Percentiles rank a stretch among this genome's conserved stretches.
Conservation (phyloP, 2,329 filamentous ascomycete species). For the Penicillium sp. region DNA sequence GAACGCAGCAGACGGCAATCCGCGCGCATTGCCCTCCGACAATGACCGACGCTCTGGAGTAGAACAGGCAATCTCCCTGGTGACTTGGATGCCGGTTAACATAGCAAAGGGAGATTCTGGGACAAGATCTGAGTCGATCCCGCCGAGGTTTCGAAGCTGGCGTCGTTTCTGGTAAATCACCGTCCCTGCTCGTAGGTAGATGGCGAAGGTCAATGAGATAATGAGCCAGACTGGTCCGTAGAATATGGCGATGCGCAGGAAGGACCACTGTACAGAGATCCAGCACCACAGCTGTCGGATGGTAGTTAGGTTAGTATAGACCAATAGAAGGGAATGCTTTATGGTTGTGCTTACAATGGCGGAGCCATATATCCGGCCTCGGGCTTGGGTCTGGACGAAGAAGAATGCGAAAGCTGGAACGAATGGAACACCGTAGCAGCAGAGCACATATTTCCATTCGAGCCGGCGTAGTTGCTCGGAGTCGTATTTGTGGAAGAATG, state of each 20-base stretch:
- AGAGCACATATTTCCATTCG: slow-evolving; percentile 60
- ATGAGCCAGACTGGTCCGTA: slow-evolving; percentile 48
- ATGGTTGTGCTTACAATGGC: slow-evolving; percentile 46
- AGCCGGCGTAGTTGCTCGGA: slow-evolving; percentile 55
- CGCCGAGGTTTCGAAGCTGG: slow-evolving; percentile 50
- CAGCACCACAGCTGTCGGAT: slow-evolving; percentile 69
- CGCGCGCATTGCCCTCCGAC: slow-evolving; percentile 2
- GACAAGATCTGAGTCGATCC: slow-evolving; percentile 39
- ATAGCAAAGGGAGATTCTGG: slow-evolving; percentile 38
- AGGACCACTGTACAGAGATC: slow-evolving; percentile 59
- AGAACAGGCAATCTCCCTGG: slow-evolving; percentile 40
- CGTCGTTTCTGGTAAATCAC: slow-evolving; percentile 48
- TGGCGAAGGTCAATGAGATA: slow-evolving; percentile 33
- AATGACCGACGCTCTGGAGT: slow-evolving; percentile 6
- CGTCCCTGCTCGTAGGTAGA: slow-evolving; percentile 35
- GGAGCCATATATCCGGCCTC: slow-evolving; percentile 60
- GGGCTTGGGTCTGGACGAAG: slow-evolving; percentile 49
- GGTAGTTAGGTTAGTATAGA: not conserved
- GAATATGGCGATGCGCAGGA: slow-evolving; percentile 64
- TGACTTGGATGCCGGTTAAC: slow-evolving; percentile 58
- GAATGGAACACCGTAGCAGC: slow-evolving; percentile 66
- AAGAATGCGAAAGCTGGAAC: slow-evolving; percentile 60
- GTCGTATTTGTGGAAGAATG: slow-evolving; percentile 67
- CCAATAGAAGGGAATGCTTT: not conserved
- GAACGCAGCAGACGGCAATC: slow-evolving; percentile 6